Evolutionary conservation across 169 alveolate species (phyloP), one percentile per base, ranked within the genome.

Genomic region (Plasmodium knowlesi): DNA sequence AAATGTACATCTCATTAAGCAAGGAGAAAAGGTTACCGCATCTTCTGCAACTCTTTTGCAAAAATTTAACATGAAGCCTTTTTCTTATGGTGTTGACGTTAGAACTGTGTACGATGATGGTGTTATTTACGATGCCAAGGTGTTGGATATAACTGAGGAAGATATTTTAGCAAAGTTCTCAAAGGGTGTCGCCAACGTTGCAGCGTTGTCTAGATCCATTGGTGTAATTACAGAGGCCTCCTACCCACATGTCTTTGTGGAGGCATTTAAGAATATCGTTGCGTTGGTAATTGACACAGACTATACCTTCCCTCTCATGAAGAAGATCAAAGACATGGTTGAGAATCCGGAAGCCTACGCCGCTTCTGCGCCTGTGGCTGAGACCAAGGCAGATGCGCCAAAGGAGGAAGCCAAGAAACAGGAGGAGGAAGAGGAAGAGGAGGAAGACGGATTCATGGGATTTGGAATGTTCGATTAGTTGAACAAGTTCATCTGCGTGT

Each of bases 51-150:
- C 99, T 25, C 98, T 99, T 46, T 97, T 99, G 80, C 99, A 98
- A 94, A 99, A 99, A 94, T 98, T 99, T 92, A 97, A 97, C 96
- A 98, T 99, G 96, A 98, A 98, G 93, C 99, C 99, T 30, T 99
- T 99, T 98, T 96, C 98, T 54, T 99, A 98, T 97, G 99, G 99
- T 85, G 98, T 99, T 93, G 97, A 96, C 92, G 98, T 98, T 10
- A 96, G 96, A 95, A 96, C 98, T 92, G 98, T 99, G 82, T 98
- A 98, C 97, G 99, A 99, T 93, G 97, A 98, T 92, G 99, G 99
- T 25, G 95, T 88, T 28, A 80, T 99, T 81, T 98, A 98, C 96
- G 98, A 97, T 90, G 99, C 99, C 83, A 97, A 97, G 76, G 99
- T 98, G 32, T 97, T 99, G 61, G 99, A 98, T 93, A 98, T 99